A percentile compares a stretch with the other conserved stretches of the same genome.
These are phyloP conservation scores for Kluyveromyces sp. DNA, from an alignment of 1,139 yeast genomes.

Conservation along the genomic window DNA sequence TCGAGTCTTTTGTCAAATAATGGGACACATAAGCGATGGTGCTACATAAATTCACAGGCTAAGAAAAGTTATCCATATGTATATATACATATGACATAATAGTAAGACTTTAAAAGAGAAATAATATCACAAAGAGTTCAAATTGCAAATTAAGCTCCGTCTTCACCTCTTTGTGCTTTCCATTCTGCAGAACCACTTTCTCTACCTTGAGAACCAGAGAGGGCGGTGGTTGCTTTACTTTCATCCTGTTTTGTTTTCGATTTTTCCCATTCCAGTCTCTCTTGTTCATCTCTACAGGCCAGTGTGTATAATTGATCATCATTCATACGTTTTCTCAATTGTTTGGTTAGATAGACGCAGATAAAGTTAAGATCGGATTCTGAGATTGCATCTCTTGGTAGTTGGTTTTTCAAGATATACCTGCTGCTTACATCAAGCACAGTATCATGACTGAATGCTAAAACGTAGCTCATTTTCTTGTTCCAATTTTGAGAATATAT, in stretches of 20 bases:
- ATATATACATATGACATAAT: too few species aligned
- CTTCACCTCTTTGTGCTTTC: constrained; percentile 72
- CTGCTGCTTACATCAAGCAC: constrained; percentile 61
- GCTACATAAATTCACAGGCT: neutral
- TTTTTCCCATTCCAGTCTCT: constrained; percentile 30
- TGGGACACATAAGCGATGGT: neutral
- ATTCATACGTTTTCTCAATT: constrained; percentile 30
- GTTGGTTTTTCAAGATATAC: constrained; percentile 48
- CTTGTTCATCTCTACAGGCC: constrained; percentile 36
- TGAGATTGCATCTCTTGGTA: constrained; percentile 43
- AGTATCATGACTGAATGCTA: constrained; percentile 59
- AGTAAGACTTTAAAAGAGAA: neutral
- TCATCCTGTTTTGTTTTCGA: neutral
- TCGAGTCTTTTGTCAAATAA: constrained; percentile 35
- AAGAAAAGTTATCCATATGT: too few species aligned
- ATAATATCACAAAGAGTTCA: neutral
- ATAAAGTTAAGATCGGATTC: constrained; percentile 36
- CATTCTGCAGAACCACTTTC: constrained; percentile 73
- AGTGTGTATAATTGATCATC: constrained; percentile 31
- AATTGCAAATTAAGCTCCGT: constrained; percentile 33
- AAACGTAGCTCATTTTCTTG: constrained; percentile 79
- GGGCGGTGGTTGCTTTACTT: constrained; percentile 6
- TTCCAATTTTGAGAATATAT: constrained; percentile 86
- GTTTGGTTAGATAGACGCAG: constrained; percentile 36
- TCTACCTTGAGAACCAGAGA: constrained; percentile 36